These are phyloP conservation scores for Acer campestre DNA, from an alignment of 345 rosid genomes.

Conservation along the genomic window DNA sequence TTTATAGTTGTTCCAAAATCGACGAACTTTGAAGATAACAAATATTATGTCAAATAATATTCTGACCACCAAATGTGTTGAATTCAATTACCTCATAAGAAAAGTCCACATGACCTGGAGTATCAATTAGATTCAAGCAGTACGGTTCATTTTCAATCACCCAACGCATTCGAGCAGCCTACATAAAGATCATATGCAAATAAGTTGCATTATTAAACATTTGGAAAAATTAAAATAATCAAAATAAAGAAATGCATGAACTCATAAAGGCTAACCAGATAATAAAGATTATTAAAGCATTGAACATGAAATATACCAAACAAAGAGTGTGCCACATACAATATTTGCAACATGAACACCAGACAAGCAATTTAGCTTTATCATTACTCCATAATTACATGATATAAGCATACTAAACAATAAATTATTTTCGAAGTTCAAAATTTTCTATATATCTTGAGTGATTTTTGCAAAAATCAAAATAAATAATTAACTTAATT, in stretches of 20 bases:
- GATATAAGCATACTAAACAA: neutral
- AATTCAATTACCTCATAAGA: constrained; percentile 77
- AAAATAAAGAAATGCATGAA: neutral
- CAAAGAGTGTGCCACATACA: neutral
- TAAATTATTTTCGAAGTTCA: neutral
- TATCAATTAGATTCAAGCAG: constrained; percentile 92
- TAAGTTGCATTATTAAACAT: constrained; percentile 8
- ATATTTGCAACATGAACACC: neutral
- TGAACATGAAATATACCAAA: neutral
- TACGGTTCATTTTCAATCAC: constrained; percentile 58
- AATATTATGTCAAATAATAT: neutral
- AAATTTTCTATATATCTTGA: neutral
- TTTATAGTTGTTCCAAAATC: no score
- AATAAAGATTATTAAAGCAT: neutral
- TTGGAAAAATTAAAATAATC: neutral
- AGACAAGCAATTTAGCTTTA: neutral
- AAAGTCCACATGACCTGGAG: constrained; percentile 98
- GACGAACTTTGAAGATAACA: neutral
- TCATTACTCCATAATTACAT: neutral
- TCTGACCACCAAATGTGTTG: neutral
- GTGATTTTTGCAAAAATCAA: neutral
- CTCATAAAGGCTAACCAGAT: neutral
- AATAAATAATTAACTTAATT: neutral
- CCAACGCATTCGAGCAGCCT: constrained; percentile 99
- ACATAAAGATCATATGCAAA: constrained; percentile 16